These are phyloP conservation scores for Metschnikowia chrysomelidarum DNA, from an alignment of 805 yeast species.

Conservation along the genomic window DNA sequence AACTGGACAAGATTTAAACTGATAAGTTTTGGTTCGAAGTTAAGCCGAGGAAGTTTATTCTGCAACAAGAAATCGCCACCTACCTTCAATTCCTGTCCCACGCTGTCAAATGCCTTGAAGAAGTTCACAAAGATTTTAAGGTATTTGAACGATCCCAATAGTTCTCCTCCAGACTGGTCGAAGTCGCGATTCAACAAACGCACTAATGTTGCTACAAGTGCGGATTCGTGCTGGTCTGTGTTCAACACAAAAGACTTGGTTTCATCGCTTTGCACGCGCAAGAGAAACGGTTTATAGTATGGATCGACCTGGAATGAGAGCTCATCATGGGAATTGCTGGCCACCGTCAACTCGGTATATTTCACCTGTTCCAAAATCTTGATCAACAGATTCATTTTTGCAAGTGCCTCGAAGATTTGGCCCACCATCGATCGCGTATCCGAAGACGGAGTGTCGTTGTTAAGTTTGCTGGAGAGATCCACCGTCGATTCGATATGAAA, in stretches of 20 bases:
- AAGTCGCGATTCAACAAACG: slow-evolving; percentile 25
- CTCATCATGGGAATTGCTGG: slow-evolving; percentile 26
- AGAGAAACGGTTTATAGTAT: slow-evolving; percentile 15
- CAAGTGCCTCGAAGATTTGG: slow-evolving; percentile 28
- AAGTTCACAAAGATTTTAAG: slow-evolving; percentile 33
- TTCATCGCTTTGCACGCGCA: slow-evolving; percentile 16
- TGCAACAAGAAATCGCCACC: slow-evolving; percentile 17
- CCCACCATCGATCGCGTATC: slow-evolving; percentile 19
- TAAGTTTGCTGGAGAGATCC: slow-evolving; percentile 25
- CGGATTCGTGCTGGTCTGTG: slow-evolving; percentile 12
- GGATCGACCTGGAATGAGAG: slow-evolving; percentile 31
- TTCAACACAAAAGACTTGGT: slow-evolving; percentile 6
- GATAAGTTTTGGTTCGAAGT: slow-evolving; percentile 31
- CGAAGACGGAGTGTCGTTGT: slow-evolving; percentile 17
- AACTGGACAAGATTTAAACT: slow-evolving; percentile 33
- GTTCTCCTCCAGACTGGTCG: slow-evolving; percentile 12
- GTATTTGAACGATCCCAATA: slow-evolving; percentile 35
- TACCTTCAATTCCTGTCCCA: slow-evolving; percentile 12
- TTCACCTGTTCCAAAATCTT: slow-evolving; percentile 34
- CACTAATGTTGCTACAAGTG: slow-evolving; percentile 20
- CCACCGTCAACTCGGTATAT: slow-evolving; percentile 26
- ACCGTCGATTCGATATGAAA: slow-evolving; percentile 32
- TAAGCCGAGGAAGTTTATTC: slow-evolving; percentile 32
- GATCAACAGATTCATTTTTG: slow-evolving; percentile 31
- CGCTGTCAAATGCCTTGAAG: slow-evolving; percentile 22